A percentile compares a stretch with the other conserved stretches of the same genome.
phyloP scores from a whole-genome alignment of 768 basidiomycete species.

The Chalciporus chontae region DNA sequence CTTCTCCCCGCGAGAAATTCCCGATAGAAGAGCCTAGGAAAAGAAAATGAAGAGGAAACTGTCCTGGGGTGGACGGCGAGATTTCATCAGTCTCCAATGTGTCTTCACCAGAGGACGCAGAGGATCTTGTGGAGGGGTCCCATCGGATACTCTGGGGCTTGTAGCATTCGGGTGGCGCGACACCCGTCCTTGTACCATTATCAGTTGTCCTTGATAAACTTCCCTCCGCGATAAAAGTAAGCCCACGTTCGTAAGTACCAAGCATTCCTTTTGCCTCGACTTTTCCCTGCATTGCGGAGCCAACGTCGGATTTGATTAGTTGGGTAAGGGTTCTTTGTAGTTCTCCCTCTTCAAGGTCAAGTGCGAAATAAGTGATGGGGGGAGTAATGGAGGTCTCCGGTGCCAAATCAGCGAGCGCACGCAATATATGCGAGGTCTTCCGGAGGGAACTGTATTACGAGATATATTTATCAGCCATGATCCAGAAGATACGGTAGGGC shows the following conservation, averaged over 20 bases:
- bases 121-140: constrained; percentile 41
- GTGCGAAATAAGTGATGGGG: constrained; percentile 82
- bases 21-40: constrained; percentile 93
- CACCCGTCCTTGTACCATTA: constrained; percentile 1
- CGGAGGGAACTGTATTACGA: constrained; percentile 59
- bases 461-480: constrained; percentile 8
- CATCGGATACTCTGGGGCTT: constrained; percentile 11
- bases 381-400: constrained; percentile 32
- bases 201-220: constrained; percentile 15
- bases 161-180: constrained; percentile 9
- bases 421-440: constrained; percentile 84
- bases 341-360: constrained; percentile 88
- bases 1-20: constrained; percentile 76
- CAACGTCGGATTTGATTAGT: constrained; percentile 62
- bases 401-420: constrained; percentile 59
- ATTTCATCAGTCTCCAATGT: constrained; percentile 1
- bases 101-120: constrained; percentile 21
- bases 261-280: constrained; percentile 81
- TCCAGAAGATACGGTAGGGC: neutral
- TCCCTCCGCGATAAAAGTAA: constrained; percentile 66
- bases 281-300: constrained; percentile 60
- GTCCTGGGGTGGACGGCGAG: constrained; percentile 47
- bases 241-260: constrained; percentile 88
- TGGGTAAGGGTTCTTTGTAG: constrained; percentile 73
- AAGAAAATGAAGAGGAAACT: constrained; percentile 70